Evolutionary conservation across 106 monocot genomes (phyloP).

Genomic region (Vanilla planifolia): DNA sequence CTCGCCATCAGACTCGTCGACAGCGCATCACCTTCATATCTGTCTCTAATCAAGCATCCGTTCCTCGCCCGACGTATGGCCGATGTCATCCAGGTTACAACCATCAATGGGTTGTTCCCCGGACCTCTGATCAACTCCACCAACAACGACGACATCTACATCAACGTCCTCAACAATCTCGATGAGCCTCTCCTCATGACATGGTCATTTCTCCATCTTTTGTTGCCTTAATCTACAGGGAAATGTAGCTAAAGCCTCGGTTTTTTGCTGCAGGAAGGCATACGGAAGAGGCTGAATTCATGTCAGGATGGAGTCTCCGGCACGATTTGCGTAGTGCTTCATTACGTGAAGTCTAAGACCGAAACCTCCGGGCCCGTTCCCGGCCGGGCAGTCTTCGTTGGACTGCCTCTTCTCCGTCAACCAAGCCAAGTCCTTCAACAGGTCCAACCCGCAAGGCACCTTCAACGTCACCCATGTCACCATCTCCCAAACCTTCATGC

Average conservation of each 20-base stretch:
- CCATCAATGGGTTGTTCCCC: constrained; percentile 19
- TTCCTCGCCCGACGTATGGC: too few relatives aligned
- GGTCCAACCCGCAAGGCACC: constrained; percentile 44
- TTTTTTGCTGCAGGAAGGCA: constrained; percentile 9
- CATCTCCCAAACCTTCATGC: constrained; percentile 23
- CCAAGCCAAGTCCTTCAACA: constrained; percentile 32
- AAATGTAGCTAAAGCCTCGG: too few relatives aligned
- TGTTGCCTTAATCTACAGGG: too few relatives aligned
- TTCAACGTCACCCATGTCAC: constrained; percentile 30
- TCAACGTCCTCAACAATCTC: constrained; percentile 15
- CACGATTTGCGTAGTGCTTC: too few relatives aligned
- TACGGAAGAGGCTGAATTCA: constrained; percentile 19
- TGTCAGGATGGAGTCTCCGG: constrained; percentile 21
- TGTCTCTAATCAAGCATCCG: too few relatives aligned
- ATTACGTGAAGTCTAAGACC: too few relatives aligned
- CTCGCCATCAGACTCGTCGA: not conserved
- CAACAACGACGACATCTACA: constrained; percentile 9
- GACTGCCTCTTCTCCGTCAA: constrained; percentile 36
- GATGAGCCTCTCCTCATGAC: constrained; percentile 14
- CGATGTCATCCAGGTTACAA: constrained; percentile 10
- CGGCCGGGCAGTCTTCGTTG: too few relatives aligned
- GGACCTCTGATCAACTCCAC: constrained; percentile 18
- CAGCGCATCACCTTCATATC: not conserved
- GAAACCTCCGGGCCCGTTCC: too few relatives aligned
- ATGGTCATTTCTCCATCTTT: not conserved